Evolutionary conservation across 257 asterid genomes (phyloP).

Genomic region (Osmanthus fragrans): DNA sequence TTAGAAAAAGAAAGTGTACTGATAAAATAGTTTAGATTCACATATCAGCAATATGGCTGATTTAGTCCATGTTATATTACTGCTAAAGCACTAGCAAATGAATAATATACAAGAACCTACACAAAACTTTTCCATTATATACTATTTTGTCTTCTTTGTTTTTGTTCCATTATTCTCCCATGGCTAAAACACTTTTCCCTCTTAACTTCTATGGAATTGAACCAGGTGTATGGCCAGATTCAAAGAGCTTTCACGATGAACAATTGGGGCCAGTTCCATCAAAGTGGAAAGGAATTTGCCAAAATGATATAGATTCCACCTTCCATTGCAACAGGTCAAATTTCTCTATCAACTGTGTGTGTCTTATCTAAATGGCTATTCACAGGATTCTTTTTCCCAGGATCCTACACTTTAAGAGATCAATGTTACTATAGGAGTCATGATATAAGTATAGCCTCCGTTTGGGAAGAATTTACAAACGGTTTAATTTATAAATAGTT

Average conservation of each 20-base stretch:
- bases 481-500: no score
- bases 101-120: not conserved
- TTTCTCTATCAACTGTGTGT: conserved; percentile 10
- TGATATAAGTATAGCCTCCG: not conserved
- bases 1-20: not conserved
- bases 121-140: not conserved
- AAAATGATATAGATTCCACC: conserved; percentile 55
- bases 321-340: conserved; percentile 79
- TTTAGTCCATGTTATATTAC: no score
- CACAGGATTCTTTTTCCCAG: not conserved
- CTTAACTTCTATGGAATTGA: conserved; percentile 27
- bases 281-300: conserved; percentile 87
- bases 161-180: not conserved
- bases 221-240: conserved; percentile 89
- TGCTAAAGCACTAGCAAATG: not conserved
- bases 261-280: conserved; percentile 72
- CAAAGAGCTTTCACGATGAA: conserved; percentile 77
- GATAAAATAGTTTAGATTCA: not conserved
- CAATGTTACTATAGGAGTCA: not conserved
- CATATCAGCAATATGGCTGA: not conserved
- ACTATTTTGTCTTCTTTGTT: not conserved
- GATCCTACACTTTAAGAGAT: not conserved
- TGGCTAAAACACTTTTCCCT: not conserved
- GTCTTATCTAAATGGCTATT: not conserved
- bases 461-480: no score